Percentiles rank a stretch among this genome's conserved stretches.
phyloP scores from a whole-genome alignment of 2,329 filamentous ascomycete genomes.

The Penicillium crustosum region DNA sequence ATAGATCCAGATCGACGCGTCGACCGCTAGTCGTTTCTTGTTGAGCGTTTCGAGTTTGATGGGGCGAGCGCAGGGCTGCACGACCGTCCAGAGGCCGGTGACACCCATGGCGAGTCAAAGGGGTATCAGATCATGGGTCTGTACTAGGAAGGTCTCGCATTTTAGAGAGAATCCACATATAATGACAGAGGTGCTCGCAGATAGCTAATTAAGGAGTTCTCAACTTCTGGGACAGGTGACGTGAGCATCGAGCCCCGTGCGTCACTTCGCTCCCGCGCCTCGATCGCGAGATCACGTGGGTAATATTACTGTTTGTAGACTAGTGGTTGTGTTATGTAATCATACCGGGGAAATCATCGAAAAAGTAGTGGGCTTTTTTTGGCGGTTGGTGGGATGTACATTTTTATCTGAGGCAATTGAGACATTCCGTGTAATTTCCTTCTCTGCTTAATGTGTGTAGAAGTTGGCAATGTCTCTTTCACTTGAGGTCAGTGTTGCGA shows the following conservation, averaged over 20 bases:
- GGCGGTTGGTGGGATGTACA: constrained; percentile 14
- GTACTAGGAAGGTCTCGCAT: neutral
- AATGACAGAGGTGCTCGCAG: neutral
- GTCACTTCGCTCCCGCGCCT: neutral
- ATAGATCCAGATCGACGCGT: constrained; percentile 99
- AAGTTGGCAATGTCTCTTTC: constrained; percentile 27
- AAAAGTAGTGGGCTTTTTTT: constrained; percentile 16
- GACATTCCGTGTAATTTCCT: constrained; percentile 7
- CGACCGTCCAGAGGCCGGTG: constrained; percentile 93
- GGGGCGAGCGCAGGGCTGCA: constrained; percentile 91
- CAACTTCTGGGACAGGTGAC: neutral
- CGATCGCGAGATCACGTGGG: constrained; percentile 26
- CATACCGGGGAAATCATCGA: constrained; percentile 1
- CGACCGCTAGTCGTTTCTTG: constrained; percentile 91
- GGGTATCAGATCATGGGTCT: constrained; percentile 1
- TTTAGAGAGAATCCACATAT: neutral
- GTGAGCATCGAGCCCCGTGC: neutral
- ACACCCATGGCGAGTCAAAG: constrained; percentile 72
- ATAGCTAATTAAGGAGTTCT: neutral
- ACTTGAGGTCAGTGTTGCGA: constrained; percentile 31
- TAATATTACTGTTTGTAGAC: constrained; percentile 19
- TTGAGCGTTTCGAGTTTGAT: constrained; percentile 97
- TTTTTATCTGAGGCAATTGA: constrained; percentile 5
- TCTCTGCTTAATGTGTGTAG: constrained; percentile 19
- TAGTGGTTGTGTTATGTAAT: constrained; percentile 12